These are phyloP conservation scores for Grosmannia clavigera DNA, from an alignment of 2,329 filamentous ascomycete genomes.

Conservation along the genomic window DNA sequence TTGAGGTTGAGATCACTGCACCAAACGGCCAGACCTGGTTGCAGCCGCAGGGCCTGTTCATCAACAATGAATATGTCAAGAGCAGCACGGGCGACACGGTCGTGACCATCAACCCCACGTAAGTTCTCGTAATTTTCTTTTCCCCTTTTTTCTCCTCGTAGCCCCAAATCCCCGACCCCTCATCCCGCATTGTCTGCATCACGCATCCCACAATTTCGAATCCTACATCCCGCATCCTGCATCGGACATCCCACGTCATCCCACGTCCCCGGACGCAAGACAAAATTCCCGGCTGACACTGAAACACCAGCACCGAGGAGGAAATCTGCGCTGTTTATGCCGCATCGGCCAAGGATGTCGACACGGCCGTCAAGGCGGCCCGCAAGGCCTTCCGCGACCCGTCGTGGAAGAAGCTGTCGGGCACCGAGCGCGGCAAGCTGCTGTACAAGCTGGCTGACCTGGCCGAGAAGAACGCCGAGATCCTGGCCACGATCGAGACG, in stretches of 20 bases:
- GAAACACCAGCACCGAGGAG: conserved; percentile 35
- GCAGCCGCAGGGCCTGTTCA: conserved; percentile 68
- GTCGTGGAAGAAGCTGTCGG: conserved; percentile 56
- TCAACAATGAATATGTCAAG: conserved; percentile 69
- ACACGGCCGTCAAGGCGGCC: conserved; percentile 57
- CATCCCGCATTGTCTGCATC: not conserved
- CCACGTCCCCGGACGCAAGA: too few relatives aligned
- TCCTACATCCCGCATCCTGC: not conserved
- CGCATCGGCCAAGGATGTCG: conserved; percentile 53
- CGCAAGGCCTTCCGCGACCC: conserved; percentile 54
- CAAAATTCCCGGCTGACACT: not conserved
- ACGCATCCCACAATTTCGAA: not conserved
- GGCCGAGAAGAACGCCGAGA: conserved; percentile 48
- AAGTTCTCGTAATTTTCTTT: conserved; percentile 14
- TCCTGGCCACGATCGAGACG: conserved; percentile 46
- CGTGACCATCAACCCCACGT: conserved; percentile 58
- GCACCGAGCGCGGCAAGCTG: conserved; percentile 53
- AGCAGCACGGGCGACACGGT: conserved; percentile 53
- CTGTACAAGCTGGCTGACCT: conserved; percentile 60
- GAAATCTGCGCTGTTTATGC: conserved; percentile 62
- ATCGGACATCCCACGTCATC: not conserved
- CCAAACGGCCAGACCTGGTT: conserved; percentile 63
- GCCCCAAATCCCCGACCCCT: not conserved
- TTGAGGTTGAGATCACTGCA: conserved; percentile 50
- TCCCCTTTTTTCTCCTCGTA: not conserved